A percentile compares a stretch with the other conserved stretches of the same genome.
These are phyloP conservation scores for Elsinoe batatas DNA, from an alignment of 2,329 filamentous ascomycete species.

Conservation along the genomic window DNA sequence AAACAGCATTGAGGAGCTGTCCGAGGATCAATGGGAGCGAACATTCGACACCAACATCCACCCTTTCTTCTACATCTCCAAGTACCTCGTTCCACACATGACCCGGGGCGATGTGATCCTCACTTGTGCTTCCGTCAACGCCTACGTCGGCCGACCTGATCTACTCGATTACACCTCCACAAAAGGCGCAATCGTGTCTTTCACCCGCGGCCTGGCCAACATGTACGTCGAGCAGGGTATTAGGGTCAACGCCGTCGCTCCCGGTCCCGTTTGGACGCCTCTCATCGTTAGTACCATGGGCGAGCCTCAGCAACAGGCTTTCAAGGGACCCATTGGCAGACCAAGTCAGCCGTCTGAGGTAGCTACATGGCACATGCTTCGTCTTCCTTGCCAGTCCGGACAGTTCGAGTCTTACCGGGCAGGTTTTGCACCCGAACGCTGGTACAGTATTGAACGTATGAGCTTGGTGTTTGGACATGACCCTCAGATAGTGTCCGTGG, in stretches of 20 bases:
- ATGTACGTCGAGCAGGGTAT: conserved; percentile 64
- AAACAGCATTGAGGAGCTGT: conserved; percentile 58
- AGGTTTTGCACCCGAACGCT: conserved; percentile 58
- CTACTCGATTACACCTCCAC: conserved; percentile 74
- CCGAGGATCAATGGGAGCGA: conserved; percentile 68
- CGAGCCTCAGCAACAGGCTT: conserved; percentile 59
- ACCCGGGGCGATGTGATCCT: conserved; percentile 65
- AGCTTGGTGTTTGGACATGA: too few species aligned
- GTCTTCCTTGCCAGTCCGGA: conserved; percentile 71
- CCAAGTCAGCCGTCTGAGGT: conserved; percentile 74
- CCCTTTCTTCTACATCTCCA: conserved; percentile 69
- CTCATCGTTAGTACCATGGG: conserved; percentile 66
- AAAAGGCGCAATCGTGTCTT: conserved; percentile 68
- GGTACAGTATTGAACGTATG: conserved; percentile 42
- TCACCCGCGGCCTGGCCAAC: conserved; percentile 68
- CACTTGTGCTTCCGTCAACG: conserved; percentile 78
- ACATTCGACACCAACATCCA: conserved; percentile 82
- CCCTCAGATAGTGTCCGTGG: too few species aligned
- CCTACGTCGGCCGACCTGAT: conserved; percentile 69
- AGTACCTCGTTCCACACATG: conserved; percentile 68
- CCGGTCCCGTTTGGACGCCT: conserved; percentile 56
- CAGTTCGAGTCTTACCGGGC: conserved; percentile 63
- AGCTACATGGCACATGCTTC: conserved; percentile 67
- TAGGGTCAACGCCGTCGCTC: conserved; percentile 62
- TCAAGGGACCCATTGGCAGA: conserved; percentile 64